Evolutionary conservation across 2,329 filamentous ascomycete species (phyloP).

Genomic region (Pseudogymnoascus sp.): DNA sequence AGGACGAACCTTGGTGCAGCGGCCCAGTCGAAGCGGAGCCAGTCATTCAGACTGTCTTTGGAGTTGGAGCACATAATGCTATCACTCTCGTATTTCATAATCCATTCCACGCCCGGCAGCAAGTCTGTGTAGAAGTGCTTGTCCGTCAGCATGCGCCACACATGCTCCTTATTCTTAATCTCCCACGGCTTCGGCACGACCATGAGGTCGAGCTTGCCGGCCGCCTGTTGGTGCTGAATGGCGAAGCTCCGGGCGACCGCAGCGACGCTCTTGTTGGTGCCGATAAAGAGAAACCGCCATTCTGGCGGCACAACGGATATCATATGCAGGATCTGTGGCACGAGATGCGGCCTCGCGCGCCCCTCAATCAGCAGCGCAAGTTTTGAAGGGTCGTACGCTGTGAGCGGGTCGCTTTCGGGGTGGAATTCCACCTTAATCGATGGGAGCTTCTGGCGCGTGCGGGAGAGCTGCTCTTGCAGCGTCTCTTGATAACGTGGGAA

Average conservation of each 20-base stretch:
- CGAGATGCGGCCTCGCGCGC: constrained; percentile 40
- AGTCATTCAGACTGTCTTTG: constrained; percentile 41
- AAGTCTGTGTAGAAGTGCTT: constrained; percentile 44
- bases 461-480: constrained; percentile 2
- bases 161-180: constrained; percentile 37
- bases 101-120: constrained; percentile 42
- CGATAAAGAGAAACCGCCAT: constrained; percentile 50
- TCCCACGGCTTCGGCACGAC: constrained; percentile 40
- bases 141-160: constrained; percentile 41
- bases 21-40: constrained; percentile 46
- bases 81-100: constrained; percentile 47
- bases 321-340: constrained; percentile 47
- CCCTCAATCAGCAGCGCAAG: constrained; percentile 48
- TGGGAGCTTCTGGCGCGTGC: constrained; percentile 2
- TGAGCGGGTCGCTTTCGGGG: constrained; percentile 11
- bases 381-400: constrained; percentile 37
- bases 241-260: constrained; percentile 37
- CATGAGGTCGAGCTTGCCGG: constrained; percentile 44
- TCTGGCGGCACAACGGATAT: constrained; percentile 47
- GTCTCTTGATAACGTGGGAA: constrained; percentile 3
- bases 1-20: constrained; percentile 39
- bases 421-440: constrained; percentile 11
- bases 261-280: constrained; percentile 39
- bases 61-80: constrained; percentile 48
- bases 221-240: constrained; percentile 39